Evolutionary conservation across 495 filamentous ascomycete species (phyloP).

Genomic region (Podospora anserina): DNA sequence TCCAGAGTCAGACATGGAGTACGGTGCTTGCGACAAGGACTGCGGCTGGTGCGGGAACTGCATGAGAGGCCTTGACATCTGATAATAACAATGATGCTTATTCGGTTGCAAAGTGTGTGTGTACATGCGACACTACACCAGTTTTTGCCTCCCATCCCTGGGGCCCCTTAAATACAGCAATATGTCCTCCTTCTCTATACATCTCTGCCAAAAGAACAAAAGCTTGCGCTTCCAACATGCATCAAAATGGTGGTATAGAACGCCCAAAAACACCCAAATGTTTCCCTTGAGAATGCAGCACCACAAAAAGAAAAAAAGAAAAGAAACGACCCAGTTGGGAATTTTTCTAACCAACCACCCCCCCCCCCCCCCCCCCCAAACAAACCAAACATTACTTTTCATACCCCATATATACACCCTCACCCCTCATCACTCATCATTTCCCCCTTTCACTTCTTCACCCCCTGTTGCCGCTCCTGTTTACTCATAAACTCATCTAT

Average conservation of each 20-base stretch:
- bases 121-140: too few species aligned
- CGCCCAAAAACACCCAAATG: not conserved
- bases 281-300: not conserved
- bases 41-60: too few species aligned
- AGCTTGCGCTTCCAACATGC: not conserved
- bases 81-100: too few species aligned
- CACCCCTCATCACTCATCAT: not conserved
- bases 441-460: not conserved
- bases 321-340: not conserved
- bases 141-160: not conserved
- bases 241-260: not conserved
- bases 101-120: too few species aligned
- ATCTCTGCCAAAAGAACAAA: not conserved
- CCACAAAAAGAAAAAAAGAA: not conserved
- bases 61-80: too few species aligned
- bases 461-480: not conserved
- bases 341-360: not conserved
- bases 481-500: slow-evolving; percentile 15
- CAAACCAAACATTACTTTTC: not conserved
- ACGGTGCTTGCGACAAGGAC: too few species aligned
- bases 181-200: not conserved
- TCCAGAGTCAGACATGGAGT: too few species aligned
- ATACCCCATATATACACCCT: not conserved
- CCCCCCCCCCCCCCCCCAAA: too few species aligned
- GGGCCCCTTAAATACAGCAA: not conserved